Base-by-base conservation (phyloP, 2,329 filamentous ascomycete genomes). In the Tolypocladium ovalisporum region DNA sequence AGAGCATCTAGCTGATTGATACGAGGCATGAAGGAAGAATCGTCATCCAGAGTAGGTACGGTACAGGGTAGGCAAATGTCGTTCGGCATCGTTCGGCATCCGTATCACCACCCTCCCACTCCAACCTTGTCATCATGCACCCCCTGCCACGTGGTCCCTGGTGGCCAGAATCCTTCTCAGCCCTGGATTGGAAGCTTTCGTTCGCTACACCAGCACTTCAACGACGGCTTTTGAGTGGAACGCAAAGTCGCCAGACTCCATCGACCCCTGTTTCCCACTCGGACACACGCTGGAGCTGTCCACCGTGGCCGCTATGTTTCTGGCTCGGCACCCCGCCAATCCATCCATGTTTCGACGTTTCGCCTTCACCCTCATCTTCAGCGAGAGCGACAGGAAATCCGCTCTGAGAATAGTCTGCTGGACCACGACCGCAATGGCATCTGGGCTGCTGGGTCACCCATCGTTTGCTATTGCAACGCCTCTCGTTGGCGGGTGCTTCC, bases 301-400 rank as follows among this genome's bases (percentile, higher is more conserved):
- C 42, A 10, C 53, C 32, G n/a, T 24, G 7, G 27, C n/a, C 49
- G 49, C 55, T 53, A 56, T 27, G 55, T 56, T 44, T 56, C 55
- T 24, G 47, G n/a, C 29, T 42, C 29, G 27, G 27, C 29, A n/a
- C 55, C 10, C 15, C 24, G n/a, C 4, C 12, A n/a, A 19, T 24
- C 22, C 24, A 34, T 40, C 39, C 3, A 13, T 54, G 55, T 56
- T 56, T 56, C 55, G 35, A 22, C n/a, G 54, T 56, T 32, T 56
- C 39, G n/a, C 17, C 42, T 22, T 37, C 35, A 9, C 47, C 10
- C 19, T 52, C 29, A 32, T 52, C 19, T 29, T 32, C 44, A n/a
- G 12, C 42, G 3, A 13, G 22, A 15, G 44, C 44, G 29, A 29
- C 44, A 32, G 44, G 24, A 47, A n/a, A n/a, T n/a, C 27, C n/a